Conservation (phyloP, 805 yeast genomes). For the Priceomyces carsonii region DNA sequence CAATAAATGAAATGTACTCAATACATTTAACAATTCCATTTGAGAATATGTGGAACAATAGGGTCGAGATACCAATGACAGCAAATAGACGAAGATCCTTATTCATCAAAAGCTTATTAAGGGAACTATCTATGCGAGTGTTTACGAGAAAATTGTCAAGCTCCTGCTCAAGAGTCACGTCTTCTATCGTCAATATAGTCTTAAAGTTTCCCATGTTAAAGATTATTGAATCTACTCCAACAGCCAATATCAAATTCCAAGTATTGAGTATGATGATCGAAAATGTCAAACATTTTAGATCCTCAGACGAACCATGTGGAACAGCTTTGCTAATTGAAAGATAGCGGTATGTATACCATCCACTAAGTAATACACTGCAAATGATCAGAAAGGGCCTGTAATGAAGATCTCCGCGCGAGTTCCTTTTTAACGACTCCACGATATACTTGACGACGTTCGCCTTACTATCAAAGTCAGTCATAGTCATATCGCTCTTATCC, state of each 20-base stretch:
- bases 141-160: slow-evolving; percentile 3
- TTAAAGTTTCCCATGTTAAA: slow-evolving; percentile 1
- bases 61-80: slow-evolving; percentile 12
- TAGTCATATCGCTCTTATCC: neutral
- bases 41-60: slow-evolving; percentile 11
- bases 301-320: slow-evolving; percentile 11
- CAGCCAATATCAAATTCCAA: slow-evolving; percentile 8
- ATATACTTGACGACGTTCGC: neutral
- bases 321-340: slow-evolving; percentile 3
- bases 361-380: neutral
- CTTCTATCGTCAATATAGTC: neutral
- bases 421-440: neutral
- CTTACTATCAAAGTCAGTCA: neutral
- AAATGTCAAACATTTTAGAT: slow-evolving; percentile 5
- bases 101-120: slow-evolving; percentile 9
- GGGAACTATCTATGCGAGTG: neutral
- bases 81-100: slow-evolving; percentile 13
- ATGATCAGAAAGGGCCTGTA: neutral
- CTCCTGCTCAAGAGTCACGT: neutral
- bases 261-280: slow-evolving; percentile 3
- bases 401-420: neutral
- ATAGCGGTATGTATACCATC: slow-evolving; percentile 9
- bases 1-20: slow-evolving; percentile 15
- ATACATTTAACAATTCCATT: slow-evolving; percentile 13
- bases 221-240: neutral